Percentiles rank a stretch among this genome's conserved stretches.
These are phyloP conservation scores for Colletotrichum australisinense DNA, from an alignment of 2,329 filamentous ascomycete species.

Conservation along the genomic window DNA sequence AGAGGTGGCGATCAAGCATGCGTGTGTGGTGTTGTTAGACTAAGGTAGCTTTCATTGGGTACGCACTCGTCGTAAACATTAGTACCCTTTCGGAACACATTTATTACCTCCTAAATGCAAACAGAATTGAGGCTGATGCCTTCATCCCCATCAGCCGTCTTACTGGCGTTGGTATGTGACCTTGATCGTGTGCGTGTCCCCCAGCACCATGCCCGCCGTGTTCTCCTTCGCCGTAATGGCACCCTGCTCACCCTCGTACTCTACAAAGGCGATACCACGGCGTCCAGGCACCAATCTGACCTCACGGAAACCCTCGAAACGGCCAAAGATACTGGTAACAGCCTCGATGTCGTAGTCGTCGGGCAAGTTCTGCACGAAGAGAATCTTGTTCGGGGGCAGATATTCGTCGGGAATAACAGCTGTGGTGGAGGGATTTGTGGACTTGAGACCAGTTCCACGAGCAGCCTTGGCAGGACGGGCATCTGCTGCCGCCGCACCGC, in stretches of 20 bases:
- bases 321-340: slow-evolving; percentile 83
- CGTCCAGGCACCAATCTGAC: slow-evolving; percentile 89
- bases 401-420: slow-evolving; percentile 96
- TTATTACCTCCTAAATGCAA: neutral
- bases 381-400: slow-evolving; percentile 94
- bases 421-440: slow-evolving; percentile 73
- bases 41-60: neutral
- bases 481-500: slow-evolving; percentile 56
- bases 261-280: slow-evolving; percentile 92
- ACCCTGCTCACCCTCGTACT: slow-evolving; percentile 91
- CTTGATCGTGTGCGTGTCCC: slow-evolving; percentile 80
- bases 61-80: neutral
- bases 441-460: slow-evolving; percentile 81
- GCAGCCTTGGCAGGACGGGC: slow-evolving; percentile 75
- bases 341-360: slow-evolving; percentile 86
- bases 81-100: neutral
- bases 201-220: slow-evolving; percentile 85
- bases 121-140: neutral
- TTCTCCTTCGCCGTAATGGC: slow-evolving; percentile 95
- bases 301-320: slow-evolving; percentile 95
- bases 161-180: slow-evolving; percentile 97
- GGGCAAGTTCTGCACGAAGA: slow-evolving; percentile 93
- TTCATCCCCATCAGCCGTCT: neutral
- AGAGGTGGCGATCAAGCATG: neutral
- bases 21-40: neutral